phyloP scores from a whole-genome alignment of 2,329 filamentous ascomycete species.

The Cryoendolithus antarcticus region DNA sequence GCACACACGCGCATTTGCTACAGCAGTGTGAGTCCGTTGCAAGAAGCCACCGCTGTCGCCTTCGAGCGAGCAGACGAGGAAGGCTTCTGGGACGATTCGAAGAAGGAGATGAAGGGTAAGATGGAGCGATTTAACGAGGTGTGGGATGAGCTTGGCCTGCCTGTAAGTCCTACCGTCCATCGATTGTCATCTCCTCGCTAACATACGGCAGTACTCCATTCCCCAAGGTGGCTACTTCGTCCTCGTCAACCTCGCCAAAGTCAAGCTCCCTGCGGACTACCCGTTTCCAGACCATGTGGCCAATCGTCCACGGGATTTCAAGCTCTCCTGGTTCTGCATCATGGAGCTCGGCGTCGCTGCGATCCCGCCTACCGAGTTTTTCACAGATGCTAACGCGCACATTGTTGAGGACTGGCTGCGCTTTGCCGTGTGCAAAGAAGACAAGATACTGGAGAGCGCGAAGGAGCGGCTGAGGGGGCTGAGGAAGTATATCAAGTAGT shows the following conservation, averaged over 20 bases:
- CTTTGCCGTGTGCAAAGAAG: slow-evolving; percentile 93
- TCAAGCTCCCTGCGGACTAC: slow-evolving; percentile 72
- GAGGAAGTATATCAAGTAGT: slow-evolving; percentile 35
- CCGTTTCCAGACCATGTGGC: slow-evolving; percentile 83
- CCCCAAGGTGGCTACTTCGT: slow-evolving; percentile 98
- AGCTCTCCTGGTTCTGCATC: slow-evolving; percentile 92
- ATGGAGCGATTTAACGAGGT: slow-evolving; percentile 71
- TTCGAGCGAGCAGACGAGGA: slow-evolving; percentile 79
- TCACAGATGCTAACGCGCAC: slow-evolving; percentile 72
- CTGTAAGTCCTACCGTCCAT: slow-evolving; percentile 14
- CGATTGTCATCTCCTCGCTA: background rate
- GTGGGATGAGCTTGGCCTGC: slow-evolving; percentile 36
- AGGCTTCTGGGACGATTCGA: slow-evolving; percentile 77
- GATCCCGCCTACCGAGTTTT: slow-evolving; percentile 95
- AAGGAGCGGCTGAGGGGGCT: slow-evolving; percentile 37
- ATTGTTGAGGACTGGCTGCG: slow-evolving; percentile 87
- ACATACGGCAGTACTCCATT: slow-evolving; percentile 53
- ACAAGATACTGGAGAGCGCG: slow-evolving; percentile 52
- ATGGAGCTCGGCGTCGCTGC: slow-evolving; percentile 91
- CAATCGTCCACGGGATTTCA: slow-evolving; percentile 78
- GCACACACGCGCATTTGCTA: slow-evolving; percentile 97
- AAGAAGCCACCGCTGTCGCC: slow-evolving; percentile 86
- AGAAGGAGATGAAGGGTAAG: slow-evolving; percentile 79
- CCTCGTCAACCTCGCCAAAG: slow-evolving; percentile 81
- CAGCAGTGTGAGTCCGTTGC: slow-evolving; percentile 80